Evolutionary conservation across 2,329 filamentous ascomycete genomes (phyloP).

Genomic region (Pyrenophora tritici-repentis): DNA sequence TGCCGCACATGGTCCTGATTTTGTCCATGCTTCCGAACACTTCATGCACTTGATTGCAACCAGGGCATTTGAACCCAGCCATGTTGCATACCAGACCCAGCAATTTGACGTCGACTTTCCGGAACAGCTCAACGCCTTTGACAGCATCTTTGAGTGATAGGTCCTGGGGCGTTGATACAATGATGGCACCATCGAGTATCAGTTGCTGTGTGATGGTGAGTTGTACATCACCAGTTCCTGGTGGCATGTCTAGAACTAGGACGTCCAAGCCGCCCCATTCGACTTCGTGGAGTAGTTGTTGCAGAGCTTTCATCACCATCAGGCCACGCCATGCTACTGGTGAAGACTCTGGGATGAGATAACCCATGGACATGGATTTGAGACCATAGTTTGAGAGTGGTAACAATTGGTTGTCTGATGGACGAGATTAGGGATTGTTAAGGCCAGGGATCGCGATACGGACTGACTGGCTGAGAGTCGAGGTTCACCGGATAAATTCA

Average conservation of each 20-base stretch:
- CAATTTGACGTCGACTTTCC: slow-evolving; percentile 76
- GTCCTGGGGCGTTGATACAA: slow-evolving; percentile 93
- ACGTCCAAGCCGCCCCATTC: slow-evolving; percentile 91
- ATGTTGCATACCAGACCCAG: slow-evolving; percentile 73
- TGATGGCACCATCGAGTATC: slow-evolving; percentile 80
- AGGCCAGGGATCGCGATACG: background rate
- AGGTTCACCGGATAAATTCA: slow-evolving; percentile 81
- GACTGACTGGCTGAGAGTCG: slow-evolving; percentile 71
- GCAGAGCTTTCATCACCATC: slow-evolving; percentile 97
- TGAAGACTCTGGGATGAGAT: slow-evolving; percentile 77
- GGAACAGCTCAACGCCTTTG: slow-evolving; percentile 91
- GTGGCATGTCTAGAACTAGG: slow-evolving; percentile 87
- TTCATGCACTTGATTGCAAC: slow-evolving; percentile 56
- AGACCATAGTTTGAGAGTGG: slow-evolving; percentile 93
- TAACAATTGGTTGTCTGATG: slow-evolving; percentile 74
- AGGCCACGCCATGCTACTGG: slow-evolving; percentile 94
- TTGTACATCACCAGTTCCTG: slow-evolving; percentile 94
- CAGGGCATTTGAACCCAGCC: slow-evolving; percentile 46
- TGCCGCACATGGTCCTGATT: slow-evolving; percentile 76
- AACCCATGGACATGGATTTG: slow-evolving; percentile 99
- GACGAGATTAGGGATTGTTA: slow-evolving; percentile 10
- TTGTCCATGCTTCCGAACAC: slow-evolving; percentile 66
- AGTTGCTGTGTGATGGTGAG: slow-evolving; percentile 96
- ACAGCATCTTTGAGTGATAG: slow-evolving; percentile 90
- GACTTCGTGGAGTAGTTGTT: slow-evolving; percentile 93